phyloP scores from a whole-genome alignment of 371 early-diverging fungal genomes.

The Zopfochytrium polystomum region DNA sequence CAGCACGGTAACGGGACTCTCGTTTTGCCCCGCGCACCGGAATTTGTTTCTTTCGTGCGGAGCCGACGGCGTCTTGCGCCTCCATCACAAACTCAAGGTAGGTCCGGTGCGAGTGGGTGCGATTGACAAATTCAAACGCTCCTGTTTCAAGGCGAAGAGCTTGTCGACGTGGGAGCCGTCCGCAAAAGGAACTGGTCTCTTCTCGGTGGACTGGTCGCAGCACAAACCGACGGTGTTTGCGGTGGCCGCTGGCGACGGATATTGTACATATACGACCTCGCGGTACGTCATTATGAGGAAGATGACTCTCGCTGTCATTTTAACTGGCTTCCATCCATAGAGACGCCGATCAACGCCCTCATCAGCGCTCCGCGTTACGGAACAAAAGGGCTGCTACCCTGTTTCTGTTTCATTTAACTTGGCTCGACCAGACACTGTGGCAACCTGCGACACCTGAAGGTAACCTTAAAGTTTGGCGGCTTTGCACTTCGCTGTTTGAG shows the following conservation, averaged over 20 bases:
- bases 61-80: constrained; percentile 34
- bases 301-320: too few relatives aligned
- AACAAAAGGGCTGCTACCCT: too few relatives aligned
- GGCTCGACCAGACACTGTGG: too few relatives aligned
- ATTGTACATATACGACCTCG: constrained; percentile 42
- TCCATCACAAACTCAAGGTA: constrained; percentile 39
- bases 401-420: too few relatives aligned
- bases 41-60: constrained; percentile 42
- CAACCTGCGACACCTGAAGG: too few relatives aligned
- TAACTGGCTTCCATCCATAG: too few relatives aligned
- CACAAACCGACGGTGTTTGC: constrained; percentile 41
- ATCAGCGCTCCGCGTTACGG: too few relatives aligned
- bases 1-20: constrained; percentile 34
- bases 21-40: constrained; percentile 40
- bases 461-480: too few relatives aligned
- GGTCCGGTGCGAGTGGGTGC: too few relatives aligned
- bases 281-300: constrained; percentile 28
- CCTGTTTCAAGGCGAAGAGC: constrained; percentile 6
- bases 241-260: constrained; percentile 27
- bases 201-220: constrained; percentile 36
- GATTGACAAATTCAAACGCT: not conserved
- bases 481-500: too few relatives aligned
- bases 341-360: too few relatives aligned
- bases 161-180: constrained; percentile 41
- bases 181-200: constrained; percentile 10